Percentiles rank a stretch among this genome's conserved stretches.
Evolutionary conservation across 306 rosid species (phyloP).

Genomic region (Acmispon strigosus): DNA sequence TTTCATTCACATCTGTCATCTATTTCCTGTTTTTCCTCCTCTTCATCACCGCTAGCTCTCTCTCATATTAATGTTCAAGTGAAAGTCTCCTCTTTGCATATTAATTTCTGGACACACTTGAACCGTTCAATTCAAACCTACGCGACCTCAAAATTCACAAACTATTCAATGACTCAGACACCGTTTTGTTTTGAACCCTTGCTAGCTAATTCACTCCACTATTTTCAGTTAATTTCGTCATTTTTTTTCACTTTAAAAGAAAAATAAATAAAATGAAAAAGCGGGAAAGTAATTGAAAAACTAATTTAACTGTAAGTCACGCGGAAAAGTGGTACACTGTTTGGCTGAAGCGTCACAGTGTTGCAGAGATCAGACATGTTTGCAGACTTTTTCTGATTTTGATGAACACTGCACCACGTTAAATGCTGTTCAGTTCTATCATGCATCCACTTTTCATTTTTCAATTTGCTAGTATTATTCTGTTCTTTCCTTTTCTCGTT

Average conservation of each 20-base stretch:
- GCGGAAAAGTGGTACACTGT: constrained; percentile 32
- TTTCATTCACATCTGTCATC: constrained; percentile 42
- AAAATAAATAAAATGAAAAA: constrained; percentile 12
- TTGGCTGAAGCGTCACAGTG: constrained; percentile 17
- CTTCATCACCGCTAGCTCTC: constrained; percentile 30
- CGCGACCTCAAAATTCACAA: constrained; percentile 2
- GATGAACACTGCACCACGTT: constrained; percentile 24
- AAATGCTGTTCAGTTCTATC: constrained; percentile 10
- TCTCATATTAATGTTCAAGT: constrained; percentile 24
- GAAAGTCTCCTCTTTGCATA: not conserved
- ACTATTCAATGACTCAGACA: constrained; percentile 8
- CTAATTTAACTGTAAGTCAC: constrained; percentile 23
- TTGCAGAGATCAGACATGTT: constrained; percentile 25
- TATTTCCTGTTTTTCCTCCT: constrained; percentile 28
- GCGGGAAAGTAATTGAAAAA: constrained; percentile 2
- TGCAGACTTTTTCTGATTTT: constrained; percentile 40
- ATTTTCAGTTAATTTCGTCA: constrained; percentile 17
- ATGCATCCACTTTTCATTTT: not conserved
- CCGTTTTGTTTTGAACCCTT: not conserved
- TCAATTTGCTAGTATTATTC: not conserved
- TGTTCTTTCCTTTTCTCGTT: not conserved
- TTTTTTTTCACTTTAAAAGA: no score
- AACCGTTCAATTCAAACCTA: not conserved
- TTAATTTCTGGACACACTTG: not conserved
- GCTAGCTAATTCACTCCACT: not conserved